Evolutionary conservation across 192 early-diverging fungal genomes (phyloP), one percentile per base, ranked within the genome.

Genomic region (Backusella parvicylindrica): DNA sequence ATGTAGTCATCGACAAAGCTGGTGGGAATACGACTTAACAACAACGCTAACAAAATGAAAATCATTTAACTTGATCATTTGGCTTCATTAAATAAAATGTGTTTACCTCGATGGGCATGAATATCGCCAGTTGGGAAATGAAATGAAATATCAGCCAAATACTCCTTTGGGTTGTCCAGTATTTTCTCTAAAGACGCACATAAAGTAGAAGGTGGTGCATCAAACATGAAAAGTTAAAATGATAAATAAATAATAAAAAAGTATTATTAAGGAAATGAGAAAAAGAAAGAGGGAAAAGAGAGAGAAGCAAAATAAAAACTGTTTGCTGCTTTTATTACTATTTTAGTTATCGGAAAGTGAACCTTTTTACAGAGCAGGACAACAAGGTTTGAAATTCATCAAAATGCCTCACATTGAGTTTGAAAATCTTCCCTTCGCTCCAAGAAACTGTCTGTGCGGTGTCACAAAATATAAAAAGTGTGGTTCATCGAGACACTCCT

Each of bases 61-160:
- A 50, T 23, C 33, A 53, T 33, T 65, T 65, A 65, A 33, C 16
- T 18, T 33, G 30, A 32, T 32, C 9, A 26, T 69, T 69, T 31
- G 5, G 5, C 26, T 69, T 43, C 30, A 15, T 21, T 33, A 67
- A 67, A 31, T 16, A 56, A 32, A n/a, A 47, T 74, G 63, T 64
- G 38, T 56, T 60, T 80, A 80, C 79, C 79, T 76, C 70, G 64
- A 70, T 80, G 79, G 0, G 79, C 79, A 70, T 71, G 73, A 28
- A 72, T 53, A 50, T 72, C 69, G 1, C 37, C 15, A 37, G 53
- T 47, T 26, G 50, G 60, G 72, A 53, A 76, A 15, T 21, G 35
- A 73, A 80, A 76, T 30, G 31, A 72, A 5, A 80, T 75, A 69
- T 80, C 79, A 68, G 74, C 70, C 28, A 72, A 33, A 32, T 76